These are phyloP conservation scores for Gracilaria gracilis DNA, from an alignment of 23 red algal genomes.

Conservation along the genomic window DNA sequence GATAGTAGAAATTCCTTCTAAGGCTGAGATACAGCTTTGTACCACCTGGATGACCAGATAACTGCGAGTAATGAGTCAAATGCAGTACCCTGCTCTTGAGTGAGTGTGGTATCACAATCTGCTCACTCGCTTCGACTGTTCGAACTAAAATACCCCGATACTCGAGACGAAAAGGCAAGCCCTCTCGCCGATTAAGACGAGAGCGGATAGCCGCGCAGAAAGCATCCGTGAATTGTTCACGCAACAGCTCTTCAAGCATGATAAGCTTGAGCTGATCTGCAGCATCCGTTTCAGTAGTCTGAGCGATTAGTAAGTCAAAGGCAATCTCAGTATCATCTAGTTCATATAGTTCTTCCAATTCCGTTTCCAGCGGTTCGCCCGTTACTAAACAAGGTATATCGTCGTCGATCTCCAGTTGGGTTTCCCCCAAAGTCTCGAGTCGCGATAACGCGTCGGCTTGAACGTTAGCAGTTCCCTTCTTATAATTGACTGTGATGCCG, in stretches of 20 bases:
- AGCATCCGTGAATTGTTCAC: neutral
- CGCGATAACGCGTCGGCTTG: slow-evolving; percentile 26
- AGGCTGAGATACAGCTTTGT: neutral
- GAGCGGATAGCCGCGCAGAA: slow-evolving; percentile 9
- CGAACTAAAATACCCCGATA: slow-evolving; percentile 3
- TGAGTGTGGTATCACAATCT: slow-evolving; percentile 27
- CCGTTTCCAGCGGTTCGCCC: too few species aligned
- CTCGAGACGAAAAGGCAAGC: slow-evolving; percentile 7
- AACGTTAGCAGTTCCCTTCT: neutral
- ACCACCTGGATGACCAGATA: slow-evolving; percentile 33
- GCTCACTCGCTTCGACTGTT: neutral
- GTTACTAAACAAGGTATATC: neutral
- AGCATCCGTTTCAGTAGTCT: neutral
- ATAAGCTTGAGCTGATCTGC: neutral
- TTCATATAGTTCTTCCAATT: neutral
- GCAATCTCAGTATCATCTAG: neutral
- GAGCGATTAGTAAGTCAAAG: neutral
- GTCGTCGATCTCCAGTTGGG: slow-evolving; percentile 3
- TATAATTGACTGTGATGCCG: neutral
- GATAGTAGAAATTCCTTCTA: slow-evolving; percentile 14
- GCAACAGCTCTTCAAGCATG: neutral
- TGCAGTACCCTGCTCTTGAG: slow-evolving; percentile 31
- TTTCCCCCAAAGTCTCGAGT: slow-evolving; percentile 7
- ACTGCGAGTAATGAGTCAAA: slow-evolving; percentile 7
- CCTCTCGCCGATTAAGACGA: slow-evolving; percentile 27